Base-by-base conservation (phyloP, 148 eudicot species). In the Camellia sinensis region DNA sequence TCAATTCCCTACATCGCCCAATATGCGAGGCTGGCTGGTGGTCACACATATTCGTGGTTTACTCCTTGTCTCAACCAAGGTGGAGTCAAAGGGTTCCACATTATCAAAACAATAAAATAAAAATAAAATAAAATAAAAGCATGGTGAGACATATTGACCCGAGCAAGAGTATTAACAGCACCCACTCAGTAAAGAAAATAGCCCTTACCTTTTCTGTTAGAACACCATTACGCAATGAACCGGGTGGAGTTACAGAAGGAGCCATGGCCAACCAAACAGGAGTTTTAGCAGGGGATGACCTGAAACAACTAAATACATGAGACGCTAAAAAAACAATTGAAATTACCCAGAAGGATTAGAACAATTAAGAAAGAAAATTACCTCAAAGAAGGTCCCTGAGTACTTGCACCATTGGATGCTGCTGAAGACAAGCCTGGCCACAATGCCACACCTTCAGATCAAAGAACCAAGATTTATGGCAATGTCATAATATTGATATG, bases 221-320 rank as follows among this genome's bases (percentile, higher is more conserved):
- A n/a, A 53, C 50, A 65, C 17, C 67, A n/a, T 84, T 78, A 13
- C 79, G 75, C 71, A 29, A n/a, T 70, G 76, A 43, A 79, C 50
- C 50, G n/a, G 80, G 73, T 59, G 14, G 71, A n/a, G 83, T 74
- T 63, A 82, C 67, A 62, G 67, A 67, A 46, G 82, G 56, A 66
- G 77, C 37, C 12, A 59, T 68, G n/a, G 71, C 77, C 73, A 79
- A 52, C 88, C 85, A 82, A 61, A 86, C 64, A 21, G 89, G 89
- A 81, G 79, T 46, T 45, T 82, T 71, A 54, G 54, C 71, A 67
- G 79, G 72, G 19, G 86, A 82, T 5, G 83, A 80, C 81, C 89
- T 90, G 81, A 46, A 81, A 67, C 48, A 67, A 18, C 53, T 59
- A 14, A 73, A 69, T 73, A 21, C 52, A 54, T 84, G 73, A 80